These are phyloP conservation scores for Leptographium lundbergii DNA, from an alignment of 2,329 filamentous ascomycete species.

Conservation along the genomic window DNA sequence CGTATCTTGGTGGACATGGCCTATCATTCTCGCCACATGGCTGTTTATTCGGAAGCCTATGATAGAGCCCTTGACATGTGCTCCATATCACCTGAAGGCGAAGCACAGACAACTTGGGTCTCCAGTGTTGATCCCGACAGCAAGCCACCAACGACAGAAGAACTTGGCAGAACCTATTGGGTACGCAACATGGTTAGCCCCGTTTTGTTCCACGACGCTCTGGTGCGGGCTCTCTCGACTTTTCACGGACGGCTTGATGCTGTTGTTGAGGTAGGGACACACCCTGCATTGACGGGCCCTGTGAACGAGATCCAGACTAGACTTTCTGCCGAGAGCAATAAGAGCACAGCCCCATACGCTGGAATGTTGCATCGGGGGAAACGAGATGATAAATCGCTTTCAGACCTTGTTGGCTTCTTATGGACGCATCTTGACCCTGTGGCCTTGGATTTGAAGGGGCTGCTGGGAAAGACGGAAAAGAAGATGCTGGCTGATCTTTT, in stretches of 20 bases:
- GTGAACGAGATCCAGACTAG: not conserved
- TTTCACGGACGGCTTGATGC: constrained; percentile 18
- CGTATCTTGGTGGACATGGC: not conserved
- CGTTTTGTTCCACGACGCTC: constrained; percentile 30
- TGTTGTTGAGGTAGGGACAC: constrained; percentile 32
- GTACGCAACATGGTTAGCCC: constrained; percentile 29
- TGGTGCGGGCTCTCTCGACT: constrained; percentile 15
- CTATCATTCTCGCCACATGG: not conserved
- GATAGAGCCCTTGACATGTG: not conserved
- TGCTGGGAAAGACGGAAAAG: constrained; percentile 12
- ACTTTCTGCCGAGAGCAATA: constrained; percentile 19
- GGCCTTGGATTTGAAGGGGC: constrained; percentile 12
- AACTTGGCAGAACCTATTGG: constrained; percentile 26
- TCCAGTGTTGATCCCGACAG: constrained; percentile 23
- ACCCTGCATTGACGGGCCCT: constrained; percentile 30
- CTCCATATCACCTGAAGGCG: not conserved
- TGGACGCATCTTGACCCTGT: constrained; percentile 19
- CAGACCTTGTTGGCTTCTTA: constrained; percentile 21
- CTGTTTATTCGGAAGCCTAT: not conserved
- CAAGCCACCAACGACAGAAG: constrained; percentile 1
- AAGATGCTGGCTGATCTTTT: not conserved
- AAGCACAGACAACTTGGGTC: constrained; percentile 18
- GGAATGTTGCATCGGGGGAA: constrained; percentile 19
- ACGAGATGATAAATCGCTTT: constrained; percentile 18
- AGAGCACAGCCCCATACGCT: constrained; percentile 17